phyloP scores from a whole-genome alignment of 305 asterid species.

The Solanum hybrid region DNA sequence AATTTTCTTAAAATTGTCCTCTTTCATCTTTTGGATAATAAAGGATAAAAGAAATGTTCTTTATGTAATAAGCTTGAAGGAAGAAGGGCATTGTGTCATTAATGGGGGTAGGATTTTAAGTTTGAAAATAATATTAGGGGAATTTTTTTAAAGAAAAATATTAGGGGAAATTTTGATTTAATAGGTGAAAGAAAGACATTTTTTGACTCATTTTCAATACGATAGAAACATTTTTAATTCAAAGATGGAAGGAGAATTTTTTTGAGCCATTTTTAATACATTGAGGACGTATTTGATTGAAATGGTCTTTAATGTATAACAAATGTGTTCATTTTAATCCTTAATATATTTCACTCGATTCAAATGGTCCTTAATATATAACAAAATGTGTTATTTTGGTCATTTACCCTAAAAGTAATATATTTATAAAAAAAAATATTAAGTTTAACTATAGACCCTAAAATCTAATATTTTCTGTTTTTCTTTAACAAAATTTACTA shows the following conservation, averaged over 20 bases:
- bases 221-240: too few relatives aligned
- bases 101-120: neutral
- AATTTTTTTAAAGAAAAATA: too few relatives aligned
- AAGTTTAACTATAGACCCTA: neutral
- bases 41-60: neutral
- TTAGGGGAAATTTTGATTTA: too few relatives aligned
- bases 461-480: too few relatives aligned
- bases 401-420: too few relatives aligned
- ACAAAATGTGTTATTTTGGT: neutral
- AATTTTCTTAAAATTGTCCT: neutral
- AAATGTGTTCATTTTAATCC: neutral
- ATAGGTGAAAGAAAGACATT: neutral
- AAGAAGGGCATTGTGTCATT: neutral
- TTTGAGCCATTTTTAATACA: too few relatives aligned
- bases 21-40: neutral
- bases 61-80: neutral
- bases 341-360: neutral
- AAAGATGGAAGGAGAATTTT: neutral
- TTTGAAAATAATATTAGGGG: neutral
- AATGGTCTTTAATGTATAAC: neutral
- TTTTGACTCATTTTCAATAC: too few relatives aligned
- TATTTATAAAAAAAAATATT: too few relatives aligned
- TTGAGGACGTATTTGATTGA: too few relatives aligned
- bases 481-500: too few relatives aligned
- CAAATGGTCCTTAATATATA: neutral